Percentiles rank a stretch among this genome's conserved stretches.
These are phyloP conservation scores for Amylocystis lapponica DNA, from an alignment of 768 basidiomycete genomes.

Conservation along the genomic window DNA sequence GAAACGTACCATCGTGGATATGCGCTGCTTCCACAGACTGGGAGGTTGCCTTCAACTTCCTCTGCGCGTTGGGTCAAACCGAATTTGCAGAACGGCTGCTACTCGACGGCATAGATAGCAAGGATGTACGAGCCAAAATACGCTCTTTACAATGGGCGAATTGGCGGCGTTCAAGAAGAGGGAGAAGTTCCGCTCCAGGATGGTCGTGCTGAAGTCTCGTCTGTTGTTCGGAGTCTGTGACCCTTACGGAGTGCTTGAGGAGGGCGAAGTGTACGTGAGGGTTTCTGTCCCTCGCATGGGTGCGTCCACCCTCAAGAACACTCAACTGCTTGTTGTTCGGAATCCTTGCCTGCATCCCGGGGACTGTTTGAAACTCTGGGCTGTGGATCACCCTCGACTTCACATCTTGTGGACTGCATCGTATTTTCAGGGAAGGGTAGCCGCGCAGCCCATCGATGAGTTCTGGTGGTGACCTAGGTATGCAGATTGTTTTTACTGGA, in stretches of 20 bases:
- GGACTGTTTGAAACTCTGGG: constrained; percentile 60
- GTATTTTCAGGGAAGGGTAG: constrained; percentile 61
- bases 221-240: constrained; percentile 65
- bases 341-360: constrained; percentile 71
- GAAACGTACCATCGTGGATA: constrained; percentile 56
- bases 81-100: constrained; percentile 46
- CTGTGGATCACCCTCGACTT: constrained; percentile 44
- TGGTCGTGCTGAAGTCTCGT: constrained; percentile 58
- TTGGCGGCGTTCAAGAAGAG: constrained; percentile 47
- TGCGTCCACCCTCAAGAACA: constrained; percentile 48
- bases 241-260: constrained; percentile 53
- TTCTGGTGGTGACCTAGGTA: constrained; percentile 62
- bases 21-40: constrained; percentile 40
- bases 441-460: constrained; percentile 66
- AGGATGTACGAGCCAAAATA: constrained; percentile 35
- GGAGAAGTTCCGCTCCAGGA: constrained; percentile 47
- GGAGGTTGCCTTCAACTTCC: constrained; percentile 49
- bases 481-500: constrained; percentile 10
- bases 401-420: constrained; percentile 60
- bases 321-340: constrained; percentile 57
- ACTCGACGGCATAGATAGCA: constrained; percentile 47
- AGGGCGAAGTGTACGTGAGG: constrained; percentile 60
- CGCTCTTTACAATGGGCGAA: constrained; percentile 42
- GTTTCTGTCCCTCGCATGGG: constrained; percentile 48
- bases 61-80: constrained; percentile 45